Conservation (phyloP, 2,329 filamentous ascomycete species). For the Beauveria medogensis region DNA sequence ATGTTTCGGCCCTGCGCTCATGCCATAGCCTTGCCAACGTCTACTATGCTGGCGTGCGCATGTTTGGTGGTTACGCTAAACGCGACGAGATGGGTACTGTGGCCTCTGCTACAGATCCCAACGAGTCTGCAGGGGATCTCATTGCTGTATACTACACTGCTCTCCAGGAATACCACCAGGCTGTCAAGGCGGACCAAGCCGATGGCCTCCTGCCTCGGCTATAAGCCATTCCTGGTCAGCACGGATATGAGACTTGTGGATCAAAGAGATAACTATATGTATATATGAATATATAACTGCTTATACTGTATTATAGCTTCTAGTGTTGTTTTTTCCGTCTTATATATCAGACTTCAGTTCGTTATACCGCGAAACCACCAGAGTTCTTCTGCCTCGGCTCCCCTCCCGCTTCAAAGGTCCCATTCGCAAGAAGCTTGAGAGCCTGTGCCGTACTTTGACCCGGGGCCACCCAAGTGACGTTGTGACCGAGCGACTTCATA, state of each 20-base stretch:
- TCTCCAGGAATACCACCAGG: slow-evolving; percentile 20
- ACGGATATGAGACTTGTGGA: background rate
- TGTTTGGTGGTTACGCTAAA: slow-evolving; percentile 18
- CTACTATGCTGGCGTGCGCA: slow-evolving; percentile 24
- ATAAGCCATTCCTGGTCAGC: background rate
- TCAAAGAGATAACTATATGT: too few relatives aligned
- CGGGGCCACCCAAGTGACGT: slow-evolving; percentile 61
- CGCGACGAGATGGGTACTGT: background rate
- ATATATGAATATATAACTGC: background rate
- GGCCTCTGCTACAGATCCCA: slow-evolving; percentile 5
- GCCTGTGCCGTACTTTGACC: slow-evolving; percentile 66
- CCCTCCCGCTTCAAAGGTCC: slow-evolving; percentile 68
- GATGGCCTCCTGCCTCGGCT: slow-evolving; percentile 15
- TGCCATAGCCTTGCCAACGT: slow-evolving; percentile 24
- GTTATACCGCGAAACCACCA: slow-evolving; percentile 51
- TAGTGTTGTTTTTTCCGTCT: background rate
- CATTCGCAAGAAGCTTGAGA: slow-evolving; percentile 54
- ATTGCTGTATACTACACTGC: slow-evolving; percentile 20
- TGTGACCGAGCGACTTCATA: slow-evolving; percentile 60
- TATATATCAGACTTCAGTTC: background rate
- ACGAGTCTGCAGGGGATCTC: slow-evolving; percentile 11
- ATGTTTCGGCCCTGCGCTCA: slow-evolving; percentile 10
- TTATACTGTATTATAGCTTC: background rate
- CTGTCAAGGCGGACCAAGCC: slow-evolving; percentile 20
- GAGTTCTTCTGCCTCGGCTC: slow-evolving; percentile 75